phyloP scores from a whole-genome alignment of 345 rosid species.

The Populus tremula region DNA sequence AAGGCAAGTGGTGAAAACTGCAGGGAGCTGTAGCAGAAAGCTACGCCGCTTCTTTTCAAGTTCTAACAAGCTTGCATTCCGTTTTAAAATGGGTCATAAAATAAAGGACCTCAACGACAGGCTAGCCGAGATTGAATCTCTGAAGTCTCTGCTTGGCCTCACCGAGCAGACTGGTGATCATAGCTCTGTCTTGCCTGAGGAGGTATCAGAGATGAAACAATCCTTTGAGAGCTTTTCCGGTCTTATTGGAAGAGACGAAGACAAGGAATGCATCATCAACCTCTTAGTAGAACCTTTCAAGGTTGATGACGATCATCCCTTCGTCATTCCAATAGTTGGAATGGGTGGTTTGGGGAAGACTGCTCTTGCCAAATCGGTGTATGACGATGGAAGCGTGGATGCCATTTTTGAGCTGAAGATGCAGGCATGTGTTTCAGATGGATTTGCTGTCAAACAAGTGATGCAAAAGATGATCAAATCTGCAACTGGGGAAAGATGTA shows the following conservation, averaged over 20 bases:
- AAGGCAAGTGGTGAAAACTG: background rate
- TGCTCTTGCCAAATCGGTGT: conserved; percentile 5
- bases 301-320: background rate
- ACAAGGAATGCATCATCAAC: background rate
- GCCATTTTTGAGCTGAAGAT: background rate
- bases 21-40: background rate
- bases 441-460: background rate
- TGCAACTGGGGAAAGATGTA: background rate
- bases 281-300: background rate
- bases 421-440: background rate
- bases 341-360: conserved; percentile 14
- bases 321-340: conserved; percentile 2
- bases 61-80: background rate
- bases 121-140: background rate
- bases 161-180: too few relatives aligned
- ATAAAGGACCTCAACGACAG: background rate
- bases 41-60: background rate
- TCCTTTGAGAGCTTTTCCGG: background rate
- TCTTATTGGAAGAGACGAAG: conserved; percentile 11
- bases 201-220: background rate
- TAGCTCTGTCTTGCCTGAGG: background rate
- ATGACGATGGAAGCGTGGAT: background rate
- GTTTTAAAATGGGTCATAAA: background rate
- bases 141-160: background rate
- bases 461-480: background rate